Base-by-base conservation (phyloP, 2,329 filamentous ascomycete genomes). In the Dactylonectria estremocensis region DNA sequence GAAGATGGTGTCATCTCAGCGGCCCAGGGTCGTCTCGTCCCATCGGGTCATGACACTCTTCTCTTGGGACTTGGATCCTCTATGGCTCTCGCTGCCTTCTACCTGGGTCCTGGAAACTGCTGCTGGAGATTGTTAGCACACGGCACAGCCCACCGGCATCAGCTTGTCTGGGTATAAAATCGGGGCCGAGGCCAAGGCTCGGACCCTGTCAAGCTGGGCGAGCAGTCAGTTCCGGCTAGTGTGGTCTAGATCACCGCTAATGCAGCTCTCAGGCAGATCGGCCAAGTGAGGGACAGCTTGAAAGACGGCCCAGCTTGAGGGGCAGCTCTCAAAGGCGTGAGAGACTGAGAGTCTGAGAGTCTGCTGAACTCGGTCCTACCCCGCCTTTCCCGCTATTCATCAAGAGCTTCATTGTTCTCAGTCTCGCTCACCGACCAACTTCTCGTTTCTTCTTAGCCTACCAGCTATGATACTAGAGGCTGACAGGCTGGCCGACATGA, bases 141-240 rank as follows among this genome's bases (percentile, higher is more conserved):
- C 24, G 24, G 62, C 72, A 75, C 70, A 75, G 73, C 72, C 64
- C 71, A 72, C 71, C 59, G 33, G 20, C 54, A 63, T 75, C 74
- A 76, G 74, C 74, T 76, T 54, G 68, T 58, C 74, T 68, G 66
- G 74, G 72, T 68, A 70, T 61, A 16, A 28, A 28, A 22, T 31
- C 37, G 22, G 14, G 48, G 55, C 28, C 16, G 49, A 64, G 64
- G 71, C 71, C 72, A 58, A 71, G 59, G 43, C 64, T 54, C 59
- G 66, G 68, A 70, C 74, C 74, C 72, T 76, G 72, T 76, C 68
- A 64, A 76, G 74, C 74, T 76, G 72, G 68, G 14, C n/a, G 16
- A 16, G 64, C 56, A 49, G 48, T 48, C 35, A 55, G 65, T 53
- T 62, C 70, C 71, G 20, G 50, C 61, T 75, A 75, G 73, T 70